Conservation (phyloP, 73 alveolate genomes). For the Symbiodinium pilosum region DNA sequence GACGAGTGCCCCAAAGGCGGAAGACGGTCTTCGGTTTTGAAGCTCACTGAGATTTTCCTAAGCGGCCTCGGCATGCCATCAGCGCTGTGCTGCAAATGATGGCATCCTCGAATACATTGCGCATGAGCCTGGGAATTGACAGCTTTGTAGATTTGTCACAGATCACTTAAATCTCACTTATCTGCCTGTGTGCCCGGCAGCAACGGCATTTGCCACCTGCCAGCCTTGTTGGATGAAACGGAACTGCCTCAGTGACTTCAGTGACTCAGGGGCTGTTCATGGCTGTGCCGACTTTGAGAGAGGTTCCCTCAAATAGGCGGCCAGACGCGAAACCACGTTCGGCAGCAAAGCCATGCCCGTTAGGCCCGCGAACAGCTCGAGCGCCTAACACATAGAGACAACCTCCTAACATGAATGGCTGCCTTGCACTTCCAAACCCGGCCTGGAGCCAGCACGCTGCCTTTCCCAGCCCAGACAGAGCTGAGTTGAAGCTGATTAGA, state of each 20-base stretch:
- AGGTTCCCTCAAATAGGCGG: background rate
- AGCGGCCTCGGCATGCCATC: conserved; percentile 11
- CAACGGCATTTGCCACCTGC: background rate
- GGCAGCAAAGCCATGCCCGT: background rate
- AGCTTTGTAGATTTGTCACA: background rate
- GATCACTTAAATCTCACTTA: background rate
- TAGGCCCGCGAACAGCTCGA: background rate
- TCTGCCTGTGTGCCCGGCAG: background rate
- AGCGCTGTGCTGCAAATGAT: conserved; percentile 52
- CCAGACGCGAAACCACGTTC: conserved; percentile 24
- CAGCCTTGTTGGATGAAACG: background rate
- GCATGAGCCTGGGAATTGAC: background rate
- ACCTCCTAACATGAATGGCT: background rate
- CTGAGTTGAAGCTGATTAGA: conserved; percentile 43
- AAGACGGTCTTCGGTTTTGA: no score
- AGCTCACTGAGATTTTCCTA: no score
- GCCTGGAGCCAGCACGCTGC: conserved; percentile 32
- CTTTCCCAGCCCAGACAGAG: background rate
- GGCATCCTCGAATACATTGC: conserved; percentile 14
- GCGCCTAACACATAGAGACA: background rate
- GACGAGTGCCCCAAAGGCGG: no score
- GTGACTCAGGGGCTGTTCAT: no score
- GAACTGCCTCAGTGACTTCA: no score
- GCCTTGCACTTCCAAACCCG: background rate
- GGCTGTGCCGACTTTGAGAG: no score